phyloP scores from a whole-genome alignment of 176 grass and related monocot species.

The Ampelocalamus luodianensis region DNA sequence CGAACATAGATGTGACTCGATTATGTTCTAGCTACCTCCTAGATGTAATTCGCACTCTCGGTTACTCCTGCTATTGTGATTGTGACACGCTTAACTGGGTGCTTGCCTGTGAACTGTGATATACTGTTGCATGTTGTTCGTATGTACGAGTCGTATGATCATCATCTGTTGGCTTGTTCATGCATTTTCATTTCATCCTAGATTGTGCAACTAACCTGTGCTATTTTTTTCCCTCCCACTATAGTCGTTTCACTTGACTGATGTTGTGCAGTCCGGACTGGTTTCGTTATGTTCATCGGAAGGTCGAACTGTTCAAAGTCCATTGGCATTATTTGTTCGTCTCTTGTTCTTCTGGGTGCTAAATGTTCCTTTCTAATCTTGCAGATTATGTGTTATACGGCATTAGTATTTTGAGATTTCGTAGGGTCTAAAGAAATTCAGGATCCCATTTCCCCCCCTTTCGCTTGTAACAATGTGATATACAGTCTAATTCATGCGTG shows the following conservation, averaged over 20 bases:
- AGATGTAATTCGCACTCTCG: conserved; percentile 24
- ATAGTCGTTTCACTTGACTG: background rate
- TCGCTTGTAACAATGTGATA: background rate
- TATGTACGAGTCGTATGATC: background rate
- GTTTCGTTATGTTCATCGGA: background rate
- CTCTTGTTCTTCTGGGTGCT: background rate
- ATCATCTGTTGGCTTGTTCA: background rate
- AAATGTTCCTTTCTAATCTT: background rate
- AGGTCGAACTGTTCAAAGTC: background rate
- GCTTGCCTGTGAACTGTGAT: background rate
- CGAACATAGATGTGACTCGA: conserved; percentile 10
- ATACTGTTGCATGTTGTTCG: background rate
- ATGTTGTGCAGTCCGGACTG: background rate
- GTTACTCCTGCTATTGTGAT: background rate
- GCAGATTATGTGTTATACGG: background rate
- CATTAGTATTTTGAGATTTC: background rate
- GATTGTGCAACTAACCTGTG: background rate
- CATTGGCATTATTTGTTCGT: background rate
- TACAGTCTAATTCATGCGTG: background rate
- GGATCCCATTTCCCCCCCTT: background rate
- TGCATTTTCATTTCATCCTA: background rate
- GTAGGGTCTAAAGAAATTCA: background rate
- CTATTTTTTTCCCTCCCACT: background rate
- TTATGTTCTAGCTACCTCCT: background rate
- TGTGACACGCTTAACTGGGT: background rate